Evolutionary conservation across 2,329 filamentous ascomycete genomes (phyloP).

Genomic region (Cercospora canescens): DNA sequence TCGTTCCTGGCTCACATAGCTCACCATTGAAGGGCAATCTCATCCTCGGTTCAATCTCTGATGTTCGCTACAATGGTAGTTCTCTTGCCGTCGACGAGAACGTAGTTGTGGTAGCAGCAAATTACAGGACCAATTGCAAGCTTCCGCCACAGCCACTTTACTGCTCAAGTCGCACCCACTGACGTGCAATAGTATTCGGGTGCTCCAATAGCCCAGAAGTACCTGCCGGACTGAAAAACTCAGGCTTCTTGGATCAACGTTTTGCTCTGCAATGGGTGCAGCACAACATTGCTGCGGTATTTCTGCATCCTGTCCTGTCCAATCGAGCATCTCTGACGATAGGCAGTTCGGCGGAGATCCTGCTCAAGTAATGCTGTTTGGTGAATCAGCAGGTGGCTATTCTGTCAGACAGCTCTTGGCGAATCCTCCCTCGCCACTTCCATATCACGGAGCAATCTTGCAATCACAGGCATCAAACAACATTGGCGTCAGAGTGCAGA

Average conservation of each 20-base stretch:
- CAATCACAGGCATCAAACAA: conserved; percentile 6
- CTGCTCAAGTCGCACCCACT: background rate
- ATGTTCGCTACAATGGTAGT: conserved; percentile 34
- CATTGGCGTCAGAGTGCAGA: background rate
- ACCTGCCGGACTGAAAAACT: conserved; percentile 34
- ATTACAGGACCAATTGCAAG: conserved; percentile 37
- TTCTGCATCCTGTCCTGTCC: background rate
- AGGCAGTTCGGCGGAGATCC: conserved; percentile 54
- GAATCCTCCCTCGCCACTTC: conserved; percentile 15
- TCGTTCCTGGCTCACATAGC: conserved; percentile 29
- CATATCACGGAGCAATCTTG: conserved; percentile 25
- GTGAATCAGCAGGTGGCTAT: conserved; percentile 22
- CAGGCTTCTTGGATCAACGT: conserved; percentile 41
- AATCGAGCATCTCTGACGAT: background rate
- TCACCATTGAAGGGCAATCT: background rate
- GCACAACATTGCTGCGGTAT: conserved; percentile 32
- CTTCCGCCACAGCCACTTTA: background rate
- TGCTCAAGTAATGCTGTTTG: conserved; percentile 40
- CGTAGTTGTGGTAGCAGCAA: conserved; percentile 36
- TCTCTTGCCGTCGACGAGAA: conserved; percentile 37
- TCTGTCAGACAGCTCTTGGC: conserved; percentile 18
- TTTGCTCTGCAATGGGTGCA: conserved; percentile 41
- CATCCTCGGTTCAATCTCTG: conserved; percentile 4
- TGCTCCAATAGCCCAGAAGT: conserved; percentile 42
- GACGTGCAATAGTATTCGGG: conserved; percentile 37